phyloP scores from a whole-genome alignment of 2,329 filamentous ascomycete species.

The Alternaria sp. region DNA sequence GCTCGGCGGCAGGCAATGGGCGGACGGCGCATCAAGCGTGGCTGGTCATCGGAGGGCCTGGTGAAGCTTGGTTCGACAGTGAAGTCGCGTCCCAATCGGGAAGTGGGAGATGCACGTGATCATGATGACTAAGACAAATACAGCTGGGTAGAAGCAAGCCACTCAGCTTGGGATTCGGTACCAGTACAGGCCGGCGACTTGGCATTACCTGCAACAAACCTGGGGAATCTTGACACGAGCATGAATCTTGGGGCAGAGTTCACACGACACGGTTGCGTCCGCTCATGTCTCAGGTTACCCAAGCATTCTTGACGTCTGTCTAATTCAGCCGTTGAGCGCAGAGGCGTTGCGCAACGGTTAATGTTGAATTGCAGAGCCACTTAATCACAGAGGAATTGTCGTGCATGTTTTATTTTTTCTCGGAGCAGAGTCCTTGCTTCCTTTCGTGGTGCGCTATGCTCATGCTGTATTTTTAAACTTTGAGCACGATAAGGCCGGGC shows the following conservation, averaged over 20 bases:
- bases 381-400: neutral
- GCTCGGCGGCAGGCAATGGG: constrained; percentile 61
- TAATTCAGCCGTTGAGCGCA: constrained; percentile 1
- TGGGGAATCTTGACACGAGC: constrained; percentile 18
- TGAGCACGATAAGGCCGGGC: neutral
- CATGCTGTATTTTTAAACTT: neutral
- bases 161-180: neutral
- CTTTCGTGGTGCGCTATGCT: neutral
- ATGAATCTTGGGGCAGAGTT: constrained; percentile 10
- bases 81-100: constrained; percentile 19
- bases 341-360: constrained; percentile 1
- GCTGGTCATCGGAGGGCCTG: constrained; percentile 31
- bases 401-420: constrained; percentile 1
- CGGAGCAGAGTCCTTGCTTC: neutral
- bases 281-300: constrained; percentile 10
- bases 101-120: constrained; percentile 21
- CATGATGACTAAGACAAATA: constrained; percentile 10
- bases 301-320: constrained; percentile 14
- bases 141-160: neutral
- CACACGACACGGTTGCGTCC: constrained; percentile 5
- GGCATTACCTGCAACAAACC: constrained; percentile 12
- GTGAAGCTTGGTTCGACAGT: constrained; percentile 15
- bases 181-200: constrained; percentile 1
- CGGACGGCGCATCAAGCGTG: constrained; percentile 58
- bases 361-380: neutral